Evolutionary conservation across 345 rosid genomes (phyloP).

Genomic region (Chamaenerion angustifolium): DNA sequence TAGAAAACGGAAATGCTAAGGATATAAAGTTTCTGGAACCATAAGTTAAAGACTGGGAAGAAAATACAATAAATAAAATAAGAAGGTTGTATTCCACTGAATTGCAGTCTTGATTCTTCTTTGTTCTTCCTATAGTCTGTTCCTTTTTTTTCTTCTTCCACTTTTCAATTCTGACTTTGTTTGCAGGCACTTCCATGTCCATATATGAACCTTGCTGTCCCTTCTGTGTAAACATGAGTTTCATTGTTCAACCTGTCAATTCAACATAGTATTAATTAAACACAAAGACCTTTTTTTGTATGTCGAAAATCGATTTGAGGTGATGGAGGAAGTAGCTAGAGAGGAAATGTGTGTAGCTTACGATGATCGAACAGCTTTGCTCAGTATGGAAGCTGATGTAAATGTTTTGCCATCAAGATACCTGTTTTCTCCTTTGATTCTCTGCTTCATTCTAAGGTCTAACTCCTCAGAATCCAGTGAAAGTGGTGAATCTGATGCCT

Average conservation of each 20-base stretch:
- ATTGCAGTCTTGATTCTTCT: too few species aligned
- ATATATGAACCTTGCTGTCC: slow-evolving; percentile 42
- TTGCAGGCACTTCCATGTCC: slow-evolving; percentile 38
- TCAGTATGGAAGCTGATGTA: slow-evolving; percentile 30
- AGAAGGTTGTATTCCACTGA: too few species aligned
- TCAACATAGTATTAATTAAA: not conserved
- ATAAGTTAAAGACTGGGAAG: too few species aligned
- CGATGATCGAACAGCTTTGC: slow-evolving; percentile 48
- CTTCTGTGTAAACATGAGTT: slow-evolving; percentile 53
- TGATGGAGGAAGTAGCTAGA: too few species aligned
- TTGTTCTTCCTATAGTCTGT: too few species aligned
- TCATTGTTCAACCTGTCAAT: slow-evolving; percentile 35
- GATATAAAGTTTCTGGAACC: too few species aligned
- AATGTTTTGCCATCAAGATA: slow-evolving; percentile 44
- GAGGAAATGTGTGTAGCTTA: slow-evolving; percentile 7
- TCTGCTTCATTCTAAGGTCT: slow-evolving; percentile 32
- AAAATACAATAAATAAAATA: too few species aligned
- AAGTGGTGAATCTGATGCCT: slow-evolving; percentile 48
- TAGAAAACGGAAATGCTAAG: too few species aligned
- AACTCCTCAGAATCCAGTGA: slow-evolving; percentile 27
- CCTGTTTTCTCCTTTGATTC: slow-evolving; percentile 35
- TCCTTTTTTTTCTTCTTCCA: too few species aligned
- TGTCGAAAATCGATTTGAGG: too few species aligned
- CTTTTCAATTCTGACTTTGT: slow-evolving; percentile 16
- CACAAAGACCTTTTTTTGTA: too few species aligned